These are phyloP conservation scores for Zelonia costaricensis DNA, from an alignment of 208 protist genomes.

Conservation along the genomic window DNA sequence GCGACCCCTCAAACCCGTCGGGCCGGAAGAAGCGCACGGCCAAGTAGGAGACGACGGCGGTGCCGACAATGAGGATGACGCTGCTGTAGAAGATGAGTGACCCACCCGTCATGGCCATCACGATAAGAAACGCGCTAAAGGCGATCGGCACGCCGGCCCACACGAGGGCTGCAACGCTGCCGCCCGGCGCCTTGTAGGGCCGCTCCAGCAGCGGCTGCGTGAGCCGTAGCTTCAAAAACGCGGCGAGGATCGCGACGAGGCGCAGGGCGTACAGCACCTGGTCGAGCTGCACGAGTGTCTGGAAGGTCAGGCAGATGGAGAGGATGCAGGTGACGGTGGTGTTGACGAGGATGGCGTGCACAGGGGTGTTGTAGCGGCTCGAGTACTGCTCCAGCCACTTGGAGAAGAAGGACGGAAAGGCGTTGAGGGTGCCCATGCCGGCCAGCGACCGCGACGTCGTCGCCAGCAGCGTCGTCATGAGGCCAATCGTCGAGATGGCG, in stretches of 20 bases:
- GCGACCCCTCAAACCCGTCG: conserved; percentile 76
- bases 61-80: conserved; percentile 58
- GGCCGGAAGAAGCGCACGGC: conserved; percentile 61
- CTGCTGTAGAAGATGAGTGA: conserved; percentile 53
- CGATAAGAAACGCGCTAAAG: conserved; percentile 73
- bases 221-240: conserved; percentile 73
- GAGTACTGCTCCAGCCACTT: conserved; percentile 67
- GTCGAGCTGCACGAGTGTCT: conserved; percentile 80
- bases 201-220: conserved; percentile 75
- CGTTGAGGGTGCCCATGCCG: conserved; percentile 88
- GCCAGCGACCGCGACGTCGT: conserved; percentile 85
- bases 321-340: conserved; percentile 71
- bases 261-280: conserved; percentile 87
- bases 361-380: conserved; percentile 54
- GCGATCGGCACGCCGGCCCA: conserved; percentile 71
- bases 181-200: conserved; percentile 75
- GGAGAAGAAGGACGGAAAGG: conserved; percentile 73
- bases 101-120: conserved; percentile 62
- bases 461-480: conserved; percentile 84
- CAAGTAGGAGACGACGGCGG: conserved; percentile 60
- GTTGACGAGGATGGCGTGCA: conserved; percentile 85
- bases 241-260: conserved; percentile 71
- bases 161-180: conserved; percentile 42
- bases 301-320: conserved; percentile 72
- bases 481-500: conserved; percentile 77